Conservation (phyloP, 1,284 basidiomycete genomes). For the Sanghuangporus sanghuang region DNA sequence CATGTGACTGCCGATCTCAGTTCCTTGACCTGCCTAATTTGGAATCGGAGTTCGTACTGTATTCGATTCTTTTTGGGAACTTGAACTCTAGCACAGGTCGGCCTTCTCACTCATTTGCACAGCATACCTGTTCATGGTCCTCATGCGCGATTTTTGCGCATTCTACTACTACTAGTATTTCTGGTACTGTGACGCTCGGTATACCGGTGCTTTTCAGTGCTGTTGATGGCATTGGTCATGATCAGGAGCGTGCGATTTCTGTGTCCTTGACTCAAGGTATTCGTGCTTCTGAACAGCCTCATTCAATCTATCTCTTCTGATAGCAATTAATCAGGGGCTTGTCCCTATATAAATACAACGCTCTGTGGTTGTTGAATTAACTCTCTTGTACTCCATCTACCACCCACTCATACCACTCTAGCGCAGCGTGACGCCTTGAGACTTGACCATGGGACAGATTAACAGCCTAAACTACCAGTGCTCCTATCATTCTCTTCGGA, state of each 20-base stretch:
- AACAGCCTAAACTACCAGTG: not conserved
- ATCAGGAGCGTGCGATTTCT: not conserved
- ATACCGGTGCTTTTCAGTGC: not conserved
- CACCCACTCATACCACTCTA: too few species aligned
- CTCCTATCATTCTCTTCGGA: slow-evolving; percentile 1
- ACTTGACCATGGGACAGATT: slow-evolving; percentile 4
- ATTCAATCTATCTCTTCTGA: not conserved
- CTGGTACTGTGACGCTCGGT: slow-evolving; percentile 3
- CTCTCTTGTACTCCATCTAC: not conserved
- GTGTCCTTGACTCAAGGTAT: not conserved
- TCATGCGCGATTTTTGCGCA: not conserved
- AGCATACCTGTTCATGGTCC: too few species aligned
- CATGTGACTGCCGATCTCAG: not conserved
- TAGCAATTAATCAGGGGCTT: not conserved
- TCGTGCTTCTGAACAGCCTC: not conserved
- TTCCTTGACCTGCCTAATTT: not conserved
- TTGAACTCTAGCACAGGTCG: not conserved
- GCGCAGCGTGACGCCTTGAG: not conserved
- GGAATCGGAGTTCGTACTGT: too few species aligned
- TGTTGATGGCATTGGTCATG: too few species aligned
- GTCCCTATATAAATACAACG: not conserved
- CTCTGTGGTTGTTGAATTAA: not conserved
- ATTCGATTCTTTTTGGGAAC: too few species aligned
- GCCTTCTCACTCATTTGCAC: not conserved
- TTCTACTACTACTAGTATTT: slow-evolving; percentile 2